Evolutionary conservation across 2,329 filamentous ascomycete genomes (phyloP).

Genomic region (Acarospora socialis): DNA sequence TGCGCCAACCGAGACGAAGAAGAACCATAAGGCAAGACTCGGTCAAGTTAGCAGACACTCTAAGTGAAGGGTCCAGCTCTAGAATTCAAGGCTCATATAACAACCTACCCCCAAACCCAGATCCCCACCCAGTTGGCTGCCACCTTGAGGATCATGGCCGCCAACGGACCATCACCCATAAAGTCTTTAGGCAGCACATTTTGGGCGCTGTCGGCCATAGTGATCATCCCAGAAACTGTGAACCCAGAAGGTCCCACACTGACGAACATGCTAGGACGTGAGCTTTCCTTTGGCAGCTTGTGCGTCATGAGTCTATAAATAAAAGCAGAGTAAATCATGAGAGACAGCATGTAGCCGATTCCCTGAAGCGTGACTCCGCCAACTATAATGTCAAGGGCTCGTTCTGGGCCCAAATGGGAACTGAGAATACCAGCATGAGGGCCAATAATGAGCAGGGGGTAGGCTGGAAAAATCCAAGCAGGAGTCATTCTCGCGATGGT

Average conservation of each 20-base stretch:
- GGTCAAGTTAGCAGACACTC: not conserved
- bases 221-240: slow-evolving; percentile 46
- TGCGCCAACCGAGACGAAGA: slow-evolving; percentile 63
- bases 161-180: slow-evolving; percentile 42
- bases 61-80: slow-evolving; percentile 6
- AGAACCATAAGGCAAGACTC: slow-evolving; percentile 67
- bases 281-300: slow-evolving; percentile 61
- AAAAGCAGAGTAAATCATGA: slow-evolving; percentile 76
- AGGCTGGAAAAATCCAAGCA: slow-evolving; percentile 77
- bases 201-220: slow-evolving; percentile 39
- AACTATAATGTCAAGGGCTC: slow-evolving; percentile 41
- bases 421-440: slow-evolving; percentile 53
- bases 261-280: slow-evolving; percentile 75
- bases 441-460: slow-evolving; percentile 63
- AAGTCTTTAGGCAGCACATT: slow-evolving; percentile 36
- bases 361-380: slow-evolving; percentile 48
- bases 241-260: slow-evolving; percentile 64
- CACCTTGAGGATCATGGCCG: slow-evolving; percentile 40
- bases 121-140: slow-evolving; percentile 50
- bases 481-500: slow-evolving; percentile 77
- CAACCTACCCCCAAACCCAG: slow-evolving; percentile 57
- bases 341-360: slow-evolving; percentile 48
- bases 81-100: not conserved
- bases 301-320: slow-evolving; percentile 81
- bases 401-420: slow-evolving; percentile 28